Evolutionary conservation across 169 alveolate genomes (phyloP), one percentile per base, ranked within the genome.

Genomic region (Plasmodium gaboni): DNA sequence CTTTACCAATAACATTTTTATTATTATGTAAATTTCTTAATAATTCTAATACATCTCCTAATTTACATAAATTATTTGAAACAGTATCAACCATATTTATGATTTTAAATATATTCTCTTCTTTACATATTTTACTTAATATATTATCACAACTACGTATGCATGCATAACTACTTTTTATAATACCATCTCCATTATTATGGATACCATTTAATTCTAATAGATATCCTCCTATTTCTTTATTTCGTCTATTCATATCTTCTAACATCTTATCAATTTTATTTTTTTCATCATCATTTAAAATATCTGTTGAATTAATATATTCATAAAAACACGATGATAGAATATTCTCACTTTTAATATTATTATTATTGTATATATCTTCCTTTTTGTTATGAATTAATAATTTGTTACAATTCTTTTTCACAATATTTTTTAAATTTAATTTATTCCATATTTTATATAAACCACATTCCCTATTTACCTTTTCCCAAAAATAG

Each of bases 11-110:
- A 71, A 93, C 92, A 44, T 46, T 91, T 12, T 90, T 91, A 65
- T 69, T 51, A 3, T 91, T 93, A 90, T 94, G 96, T 24, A 92
- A 85, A 67, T 92, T 93, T 19, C 96, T 72, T 15, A 74, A 55
- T 67, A 88, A n/a, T 46, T 94, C 96, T 19, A 92, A 74, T 3
- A 95, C 95, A 76, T 94, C 96, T 12, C 95, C 96, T 46, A 94
- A 76, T 53, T 88, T 70, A 63, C 96, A 94, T 69, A 94, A 60
- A 26, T 83, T 76, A 87, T 94, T 94, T 15, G 96, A 94, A 32
- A 92, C 92, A 2, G 93, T 91, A 42, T 94, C 96, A 50, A 94
- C 88, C 74, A 85, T 90, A 70, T 88, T 86, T 19, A 94, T 42
- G 26, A 92, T 88, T 72, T 64, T 76, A 28, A 73, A 65, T n/a